phyloP scores from a whole-genome alignment of 768 basidiomycete genomes.

The Leccinum longicurvipes region DNA sequence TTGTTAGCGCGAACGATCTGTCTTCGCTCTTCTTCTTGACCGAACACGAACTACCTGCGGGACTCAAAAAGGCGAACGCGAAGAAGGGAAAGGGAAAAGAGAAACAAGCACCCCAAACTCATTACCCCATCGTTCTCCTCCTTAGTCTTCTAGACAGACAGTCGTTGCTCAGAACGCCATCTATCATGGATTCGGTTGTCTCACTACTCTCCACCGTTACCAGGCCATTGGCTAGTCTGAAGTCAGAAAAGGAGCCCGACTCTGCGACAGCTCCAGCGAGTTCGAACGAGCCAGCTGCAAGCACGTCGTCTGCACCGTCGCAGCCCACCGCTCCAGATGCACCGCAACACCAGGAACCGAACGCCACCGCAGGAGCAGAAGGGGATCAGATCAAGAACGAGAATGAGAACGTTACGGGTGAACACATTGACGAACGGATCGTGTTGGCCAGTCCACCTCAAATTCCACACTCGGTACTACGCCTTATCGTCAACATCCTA shows the following conservation, averaged over 20 bases:
- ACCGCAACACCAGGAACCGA: constrained; percentile 13
- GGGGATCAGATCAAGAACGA: constrained; percentile 25
- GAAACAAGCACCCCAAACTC: constrained; percentile 72
- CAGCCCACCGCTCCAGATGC: constrained; percentile 8
- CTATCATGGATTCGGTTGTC: constrained; percentile 92
- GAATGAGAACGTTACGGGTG: constrained; percentile 12
- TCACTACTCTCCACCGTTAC: constrained; percentile 85
- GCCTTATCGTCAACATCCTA: constrained; percentile 92
- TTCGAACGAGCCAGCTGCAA: constrained; percentile 13
- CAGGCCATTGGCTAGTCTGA: constrained; percentile 69
- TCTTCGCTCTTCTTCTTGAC: constrained; percentile 93
- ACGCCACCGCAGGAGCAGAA: constrained; percentile 9
- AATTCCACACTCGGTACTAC: constrained; percentile 80
- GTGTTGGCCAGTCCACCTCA: constrained; percentile 74
- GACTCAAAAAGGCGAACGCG: constrained; percentile 60
- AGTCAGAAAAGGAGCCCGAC: constrained; percentile 40
- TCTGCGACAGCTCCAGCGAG: constrained; percentile 19
- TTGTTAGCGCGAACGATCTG: constrained; percentile 80
- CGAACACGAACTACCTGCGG: constrained; percentile 88
- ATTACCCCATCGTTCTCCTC: constrained; percentile 89
- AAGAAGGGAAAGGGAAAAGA: constrained; percentile 98
- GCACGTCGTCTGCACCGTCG: constrained; percentile 2
- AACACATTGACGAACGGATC: constrained; percentile 38
- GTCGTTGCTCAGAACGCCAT: constrained; percentile 78
- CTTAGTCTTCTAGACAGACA: constrained; percentile 86